A percentile compares a stretch with the other conserved stretches of the same genome.
phyloP scores from a whole-genome alignment of 495 filamentous ascomycete species.

The Aspergillus steynii region DNA sequence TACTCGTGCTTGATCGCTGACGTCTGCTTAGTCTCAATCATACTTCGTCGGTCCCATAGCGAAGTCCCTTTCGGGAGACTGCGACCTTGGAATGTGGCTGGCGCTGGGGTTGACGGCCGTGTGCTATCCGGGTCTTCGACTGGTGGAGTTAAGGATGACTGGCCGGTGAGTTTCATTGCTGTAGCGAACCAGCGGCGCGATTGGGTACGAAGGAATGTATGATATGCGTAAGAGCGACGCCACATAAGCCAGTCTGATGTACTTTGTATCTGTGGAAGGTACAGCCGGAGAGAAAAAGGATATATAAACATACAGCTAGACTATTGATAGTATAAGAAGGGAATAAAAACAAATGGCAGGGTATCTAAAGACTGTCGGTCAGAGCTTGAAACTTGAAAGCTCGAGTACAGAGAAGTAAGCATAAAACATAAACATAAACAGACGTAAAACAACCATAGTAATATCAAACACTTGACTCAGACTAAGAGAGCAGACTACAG shows the following conservation, averaged over 20 bases:
- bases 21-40: conserved; percentile 5
- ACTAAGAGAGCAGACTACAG: conserved; percentile 13
- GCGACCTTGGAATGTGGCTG: conserved; percentile 41
- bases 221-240: not conserved
- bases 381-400: not conserved
- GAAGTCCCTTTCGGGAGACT: conserved; percentile 24
- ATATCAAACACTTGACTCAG: not conserved
- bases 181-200: not conserved
- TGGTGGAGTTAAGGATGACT: conserved; percentile 45
- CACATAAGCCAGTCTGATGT: not conserved
- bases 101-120: conserved; percentile 43
- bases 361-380: not conserved
- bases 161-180: conserved; percentile 2
- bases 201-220: not conserved
- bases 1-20: not conserved
- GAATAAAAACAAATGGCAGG: not conserved
- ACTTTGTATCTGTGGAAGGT: not conserved
- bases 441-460: not conserved
- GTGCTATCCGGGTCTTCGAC: conserved; percentile 48
- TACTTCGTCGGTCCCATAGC: conserved; percentile 54
- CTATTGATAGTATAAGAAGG: not conserved
- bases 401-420: not conserved
- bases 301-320: not conserved
- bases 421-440: not conserved
- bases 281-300: not conserved